Base-by-base conservation (phyloP, 2,329 filamentous ascomycete genomes). In the Elsinoe necatrix region DNA sequence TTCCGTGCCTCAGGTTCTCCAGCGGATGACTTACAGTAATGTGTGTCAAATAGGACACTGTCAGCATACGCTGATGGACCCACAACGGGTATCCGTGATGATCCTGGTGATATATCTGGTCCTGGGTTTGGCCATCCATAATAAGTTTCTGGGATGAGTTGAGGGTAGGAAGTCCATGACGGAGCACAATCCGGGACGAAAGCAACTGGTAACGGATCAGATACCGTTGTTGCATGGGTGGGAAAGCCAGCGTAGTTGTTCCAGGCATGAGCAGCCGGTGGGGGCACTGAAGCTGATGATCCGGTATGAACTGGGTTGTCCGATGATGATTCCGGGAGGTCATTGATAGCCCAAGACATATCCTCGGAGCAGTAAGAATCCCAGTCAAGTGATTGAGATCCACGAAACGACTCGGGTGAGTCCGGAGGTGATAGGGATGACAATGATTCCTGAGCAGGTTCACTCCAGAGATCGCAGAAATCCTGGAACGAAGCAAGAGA, bases 261-360 rank as follows among this genome's bases (percentile, higher is more conserved):
- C 41, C 41, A 45, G 23, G 41, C 14, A 12, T 45, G 12, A 18
- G n/a, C 23, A 12, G 12, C 41, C 21, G 12, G 21, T 14, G 41
- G 9, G 12, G 41, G 21, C 7, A n/a, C 4, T 25, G 21, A 45
- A 12, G 23, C 25, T 21, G 23, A 25, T n/a, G 14, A 14, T 54
- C 61, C 63, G 20, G 57, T 60, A 43, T 61, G 56, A 27, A 58
- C 43, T 7, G 34, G 31, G 18, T 35, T 47, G 7, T 47, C 34
- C 11, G 25, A n/a, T 7, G 37, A 27, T 14, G 29, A 67, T 58
- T 73, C 72, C 58, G 69, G 66, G 62, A 69, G 72, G 63, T 73
- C 70, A 21, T 62, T 60, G 70, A 73, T 72, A 25, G 55, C 56
- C 29, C 54, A 56, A 42, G 52, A 59, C 21, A 56, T 37, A 11